phyloP scores from a whole-genome alignment of 2,329 filamentous ascomycete genomes.

The Acarospora socialis region DNA sequence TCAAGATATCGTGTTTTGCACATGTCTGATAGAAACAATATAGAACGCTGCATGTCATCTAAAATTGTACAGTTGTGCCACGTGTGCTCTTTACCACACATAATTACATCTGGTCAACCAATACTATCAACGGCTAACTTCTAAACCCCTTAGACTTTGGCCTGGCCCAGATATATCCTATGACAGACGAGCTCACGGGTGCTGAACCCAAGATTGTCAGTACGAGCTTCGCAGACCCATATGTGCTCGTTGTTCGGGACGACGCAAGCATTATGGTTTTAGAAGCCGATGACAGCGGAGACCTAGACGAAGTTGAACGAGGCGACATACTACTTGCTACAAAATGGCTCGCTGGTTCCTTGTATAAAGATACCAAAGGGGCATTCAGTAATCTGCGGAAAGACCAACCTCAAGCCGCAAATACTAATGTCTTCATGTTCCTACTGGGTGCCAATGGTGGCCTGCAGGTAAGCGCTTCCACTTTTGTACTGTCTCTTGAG shows the following conservation, averaged over 20 bases:
- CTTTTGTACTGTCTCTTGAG: not conserved
- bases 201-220: constrained; percentile 62
- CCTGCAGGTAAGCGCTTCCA: constrained; percentile 49
- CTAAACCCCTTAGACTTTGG: constrained; percentile 50
- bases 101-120: constrained; percentile 6
- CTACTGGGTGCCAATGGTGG: constrained; percentile 61
- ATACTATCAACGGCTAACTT: constrained; percentile 7
- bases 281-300: constrained; percentile 64
- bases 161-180: constrained; percentile 78
- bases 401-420: constrained; percentile 17
- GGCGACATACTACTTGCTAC: constrained; percentile 43
- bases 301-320: constrained; percentile 68
- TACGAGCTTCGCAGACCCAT: constrained; percentile 77
- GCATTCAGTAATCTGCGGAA: constrained; percentile 34
- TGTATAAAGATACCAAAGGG: constrained; percentile 57
- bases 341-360: constrained; percentile 70
- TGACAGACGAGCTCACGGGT: constrained; percentile 81
- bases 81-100: constrained; percentile 12
- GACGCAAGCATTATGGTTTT: constrained; percentile 69
- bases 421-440: constrained; percentile 51
- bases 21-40: constrained; percentile 29
- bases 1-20: too few relatives aligned
- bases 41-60: constrained; percentile 13
- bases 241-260: constrained; percentile 67
- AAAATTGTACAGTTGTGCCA: constrained; percentile 12